A percentile compares a stretch with the other conserved stretches of the same genome.
Conservation (phyloP, 108 stramenopile genomes). For the Skeletonema costatum region DNA sequence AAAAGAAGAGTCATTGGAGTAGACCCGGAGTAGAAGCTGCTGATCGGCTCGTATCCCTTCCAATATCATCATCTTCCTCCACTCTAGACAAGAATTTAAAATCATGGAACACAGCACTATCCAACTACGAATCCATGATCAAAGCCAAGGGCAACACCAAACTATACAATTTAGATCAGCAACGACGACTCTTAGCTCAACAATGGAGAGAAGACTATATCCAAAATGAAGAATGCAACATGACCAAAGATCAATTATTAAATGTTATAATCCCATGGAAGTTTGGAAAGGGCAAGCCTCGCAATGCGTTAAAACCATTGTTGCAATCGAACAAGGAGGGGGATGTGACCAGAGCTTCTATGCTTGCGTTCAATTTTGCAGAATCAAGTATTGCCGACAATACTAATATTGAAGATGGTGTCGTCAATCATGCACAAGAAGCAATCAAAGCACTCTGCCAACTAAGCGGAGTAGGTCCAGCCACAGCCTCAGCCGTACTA, state of each 20-base stretch:
- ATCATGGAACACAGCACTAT: constrained; percentile 4
- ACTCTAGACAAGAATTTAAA: not conserved
- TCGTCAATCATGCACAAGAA: constrained; percentile 7
- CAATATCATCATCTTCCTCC: not conserved
- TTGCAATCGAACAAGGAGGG: constrained; percentile 54
- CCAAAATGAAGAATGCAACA: not conserved
- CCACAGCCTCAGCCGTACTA: constrained; percentile 72
- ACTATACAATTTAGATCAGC: constrained; percentile 32
- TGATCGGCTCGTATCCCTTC: constrained; percentile 25
- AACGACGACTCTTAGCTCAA: constrained; percentile 6
- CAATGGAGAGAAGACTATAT: not conserved
- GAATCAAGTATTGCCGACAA: not conserved
- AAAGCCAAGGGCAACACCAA: constrained; percentile 35
- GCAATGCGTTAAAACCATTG: constrained; percentile 52
- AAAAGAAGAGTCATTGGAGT: not conserved
- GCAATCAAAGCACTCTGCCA: constrained; percentile 50
- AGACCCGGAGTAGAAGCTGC: constrained; percentile 54
- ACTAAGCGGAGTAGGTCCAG: constrained; percentile 72
- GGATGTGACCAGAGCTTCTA: constrained; percentile 32
- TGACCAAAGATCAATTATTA: constrained; percentile 66
- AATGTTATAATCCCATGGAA: constrained; percentile 72
- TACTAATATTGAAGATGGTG: not conserved
- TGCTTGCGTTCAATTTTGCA: constrained; percentile 39
- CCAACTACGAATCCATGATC: constrained; percentile 45
- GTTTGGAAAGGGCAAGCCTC: constrained; percentile 77